Percentiles rank a stretch among this genome's conserved stretches.
These are phyloP conservation scores for Pseudozyma sp. DNA, from an alignment of 1,284 basidiomycete genomes.

Conservation along the genomic window DNA sequence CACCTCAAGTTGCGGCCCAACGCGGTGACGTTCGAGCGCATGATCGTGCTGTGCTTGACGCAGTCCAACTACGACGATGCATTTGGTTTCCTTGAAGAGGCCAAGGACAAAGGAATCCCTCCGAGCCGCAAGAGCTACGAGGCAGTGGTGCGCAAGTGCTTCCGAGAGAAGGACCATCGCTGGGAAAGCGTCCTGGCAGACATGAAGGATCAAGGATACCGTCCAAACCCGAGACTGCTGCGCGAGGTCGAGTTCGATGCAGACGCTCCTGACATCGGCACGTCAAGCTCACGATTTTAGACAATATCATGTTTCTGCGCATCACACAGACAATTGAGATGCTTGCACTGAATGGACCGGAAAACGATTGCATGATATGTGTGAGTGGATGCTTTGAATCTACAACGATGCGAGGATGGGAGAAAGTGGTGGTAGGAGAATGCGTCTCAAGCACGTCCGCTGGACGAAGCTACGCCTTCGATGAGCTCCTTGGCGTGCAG, in stretches of 20 bases:
- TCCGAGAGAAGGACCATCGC: conserved; percentile 37
- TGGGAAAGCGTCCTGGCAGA: conserved; percentile 45
- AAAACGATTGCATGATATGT: conserved; percentile 1
- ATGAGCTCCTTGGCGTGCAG: conserved; percentile 57
- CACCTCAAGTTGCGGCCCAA: conserved; percentile 15
- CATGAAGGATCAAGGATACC: conserved; percentile 53
- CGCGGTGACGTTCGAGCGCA: conserved; percentile 52
- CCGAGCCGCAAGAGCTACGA: conserved; percentile 58
- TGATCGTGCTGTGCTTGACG: conserved; percentile 48
- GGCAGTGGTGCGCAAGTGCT: conserved; percentile 54
- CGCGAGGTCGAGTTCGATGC: conserved; percentile 18
- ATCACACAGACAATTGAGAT: too few relatives aligned
- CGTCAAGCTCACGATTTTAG: background rate
- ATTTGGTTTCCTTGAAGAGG: conserved; percentile 54
- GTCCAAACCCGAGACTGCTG: conserved; percentile 8
- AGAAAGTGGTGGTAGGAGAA: too few relatives aligned
- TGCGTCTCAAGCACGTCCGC: conserved; percentile 16
- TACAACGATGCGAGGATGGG: conserved; percentile 3
- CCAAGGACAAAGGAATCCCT: conserved; percentile 32
- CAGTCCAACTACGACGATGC: conserved; percentile 55
- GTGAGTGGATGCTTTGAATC: conserved; percentile 18
- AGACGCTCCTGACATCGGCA: background rate
- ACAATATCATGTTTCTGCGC: background rate
- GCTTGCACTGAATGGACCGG: too few relatives aligned
- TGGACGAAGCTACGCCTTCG: conserved; percentile 35